These are phyloP conservation scores for Mortierella claussenii DNA, from an alignment of 192 early-diverging fungal species.

Conservation along the genomic window DNA sequence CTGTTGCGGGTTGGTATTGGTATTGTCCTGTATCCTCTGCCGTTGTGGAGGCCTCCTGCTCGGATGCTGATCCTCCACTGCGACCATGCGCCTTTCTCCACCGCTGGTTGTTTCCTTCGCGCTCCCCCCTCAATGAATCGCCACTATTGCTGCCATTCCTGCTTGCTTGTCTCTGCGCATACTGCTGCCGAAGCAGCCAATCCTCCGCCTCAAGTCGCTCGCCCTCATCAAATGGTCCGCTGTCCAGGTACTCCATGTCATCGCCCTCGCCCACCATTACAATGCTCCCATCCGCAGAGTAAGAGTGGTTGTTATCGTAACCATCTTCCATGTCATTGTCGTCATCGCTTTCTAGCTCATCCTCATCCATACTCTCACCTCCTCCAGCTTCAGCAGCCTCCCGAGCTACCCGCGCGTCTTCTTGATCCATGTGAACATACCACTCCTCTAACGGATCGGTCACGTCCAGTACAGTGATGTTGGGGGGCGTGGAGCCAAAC, in stretches of 20 bases:
- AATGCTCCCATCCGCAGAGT: slow-evolving; percentile 33
- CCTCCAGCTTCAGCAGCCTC: slow-evolving; percentile 48
- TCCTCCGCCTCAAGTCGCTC: slow-evolving; percentile 24
- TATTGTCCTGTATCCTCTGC: background rate
- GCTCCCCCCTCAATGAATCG: slow-evolving; percentile 20
- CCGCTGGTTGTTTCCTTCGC: background rate
- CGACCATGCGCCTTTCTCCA: background rate
- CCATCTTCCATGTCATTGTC: slow-evolving; percentile 17
- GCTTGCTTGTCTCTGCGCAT: background rate
- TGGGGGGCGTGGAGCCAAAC: slow-evolving; percentile 76
- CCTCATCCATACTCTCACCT: slow-evolving; percentile 37
- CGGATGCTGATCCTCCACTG: slow-evolving; percentile 6
- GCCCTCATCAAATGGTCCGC: slow-evolving; percentile 12
- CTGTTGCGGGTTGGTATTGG: slow-evolving; percentile 17
- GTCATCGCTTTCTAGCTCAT: slow-evolving; percentile 34
- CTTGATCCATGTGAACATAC: slow-evolving; percentile 70
- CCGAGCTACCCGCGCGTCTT: slow-evolving; percentile 50
- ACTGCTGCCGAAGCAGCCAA: slow-evolving; percentile 18
- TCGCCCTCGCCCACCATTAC: slow-evolving; percentile 52
- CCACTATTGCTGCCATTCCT: slow-evolving; percentile 9
- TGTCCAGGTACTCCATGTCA: slow-evolving; percentile 36
- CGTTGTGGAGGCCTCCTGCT: background rate
- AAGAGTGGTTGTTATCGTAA: slow-evolving; percentile 36
- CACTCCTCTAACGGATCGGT: slow-evolving; percentile 83
- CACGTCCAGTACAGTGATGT: slow-evolving; percentile 74